A percentile compares a stretch with the other conserved stretches of the same genome.
Evolutionary conservation across 78 protist genomes (phyloP).

Genomic region (Tieghemostelium lacteum): DNA sequence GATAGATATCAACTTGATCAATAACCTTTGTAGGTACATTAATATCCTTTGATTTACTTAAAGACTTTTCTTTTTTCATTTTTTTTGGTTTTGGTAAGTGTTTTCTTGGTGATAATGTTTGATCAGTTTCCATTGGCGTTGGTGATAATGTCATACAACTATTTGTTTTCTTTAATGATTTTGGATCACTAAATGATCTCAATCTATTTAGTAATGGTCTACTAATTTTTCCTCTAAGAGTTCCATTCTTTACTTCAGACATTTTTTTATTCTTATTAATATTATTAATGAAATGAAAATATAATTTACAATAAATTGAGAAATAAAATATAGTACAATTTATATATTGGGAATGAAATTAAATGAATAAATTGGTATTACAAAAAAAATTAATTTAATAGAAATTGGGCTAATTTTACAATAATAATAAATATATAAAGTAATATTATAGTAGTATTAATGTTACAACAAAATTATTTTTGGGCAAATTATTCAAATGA

Average conservation of each 20-base stretch:
- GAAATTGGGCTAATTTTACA: no score
- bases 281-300: not conserved
- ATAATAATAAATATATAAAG: no score
- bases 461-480: no score
- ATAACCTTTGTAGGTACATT: not conserved
- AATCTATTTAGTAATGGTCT: slow-evolving; percentile 62
- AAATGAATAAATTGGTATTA: no score
- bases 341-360: not conserved
- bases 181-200: slow-evolving; percentile 53
- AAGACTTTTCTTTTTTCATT: slow-evolving; percentile 2
- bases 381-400: no score
- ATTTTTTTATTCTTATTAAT: not conserved
- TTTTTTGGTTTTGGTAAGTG: not conserved
- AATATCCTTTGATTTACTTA: not conserved
- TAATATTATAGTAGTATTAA: not conserved
- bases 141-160: not conserved
- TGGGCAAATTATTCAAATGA: no score
- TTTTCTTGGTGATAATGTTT: not conserved
- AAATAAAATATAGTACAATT: not conserved
- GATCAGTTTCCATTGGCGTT: not conserved
- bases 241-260: not conserved
- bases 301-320: no score
- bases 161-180: not conserved
- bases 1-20: not conserved
- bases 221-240: not conserved